Conservation (phyloP, 2,329 filamentous ascomycete genomes). For the Bipolaris victoriae region DNA sequence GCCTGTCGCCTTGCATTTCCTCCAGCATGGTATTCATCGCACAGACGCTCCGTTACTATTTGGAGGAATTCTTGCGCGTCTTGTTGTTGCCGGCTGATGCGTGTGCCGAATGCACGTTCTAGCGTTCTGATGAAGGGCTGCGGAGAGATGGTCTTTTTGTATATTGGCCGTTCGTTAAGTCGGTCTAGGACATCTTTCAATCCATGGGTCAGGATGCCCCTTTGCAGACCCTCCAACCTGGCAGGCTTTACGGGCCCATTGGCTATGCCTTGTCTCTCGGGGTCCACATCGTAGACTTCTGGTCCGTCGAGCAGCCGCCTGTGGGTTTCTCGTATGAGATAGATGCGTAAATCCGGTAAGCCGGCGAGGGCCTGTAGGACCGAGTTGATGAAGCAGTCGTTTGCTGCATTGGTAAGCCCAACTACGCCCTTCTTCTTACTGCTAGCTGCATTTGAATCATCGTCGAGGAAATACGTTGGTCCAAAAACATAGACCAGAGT, state of each 20-base stretch:
- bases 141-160: constrained; percentile 91
- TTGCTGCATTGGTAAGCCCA: constrained; percentile 84
- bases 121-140: constrained; percentile 81
- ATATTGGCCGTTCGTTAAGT: constrained; percentile 90
- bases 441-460: constrained; percentile 72
- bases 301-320: constrained; percentile 79
- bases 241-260: constrained; percentile 51
- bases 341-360: constrained; percentile 84
- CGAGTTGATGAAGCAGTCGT: constrained; percentile 86
- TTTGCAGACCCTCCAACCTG: constrained; percentile 68
- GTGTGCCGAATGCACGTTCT: constrained; percentile 84
- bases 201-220: constrained; percentile 81
- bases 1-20: constrained; percentile 71
- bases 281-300: constrained; percentile 73
- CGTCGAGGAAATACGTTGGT: constrained; percentile 95
- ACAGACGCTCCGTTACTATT: constrained; percentile 87
- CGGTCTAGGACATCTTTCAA: constrained; percentile 92
- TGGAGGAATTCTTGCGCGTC: constrained; percentile 98
- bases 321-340: constrained; percentile 90
- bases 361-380: constrained; percentile 92
- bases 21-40: constrained; percentile 92
- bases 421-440: constrained; percentile 80
- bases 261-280: constrained; percentile 53
- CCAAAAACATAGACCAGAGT: constrained; percentile 97
- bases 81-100: constrained; percentile 93